Evolutionary conservation across 306 rosid genomes (phyloP), one percentile per base, ranked within the genome.

Genomic region (Medicago arabica): DNA sequence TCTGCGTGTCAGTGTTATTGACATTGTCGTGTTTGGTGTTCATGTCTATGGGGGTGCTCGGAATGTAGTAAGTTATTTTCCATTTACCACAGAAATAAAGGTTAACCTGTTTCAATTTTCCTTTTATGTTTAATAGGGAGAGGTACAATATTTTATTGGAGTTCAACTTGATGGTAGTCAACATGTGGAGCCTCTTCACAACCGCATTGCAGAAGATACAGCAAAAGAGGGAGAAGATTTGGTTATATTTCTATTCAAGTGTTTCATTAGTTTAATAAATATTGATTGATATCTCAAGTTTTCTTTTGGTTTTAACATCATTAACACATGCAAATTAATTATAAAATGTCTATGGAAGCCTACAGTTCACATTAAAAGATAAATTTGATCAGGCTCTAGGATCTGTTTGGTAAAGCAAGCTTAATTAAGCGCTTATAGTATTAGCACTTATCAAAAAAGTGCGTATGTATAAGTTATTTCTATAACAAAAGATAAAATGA

Each of bases 101-200:
- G 6, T 69, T 65, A 57, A 14, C 39, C 38, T 25, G 60, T 69
- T 65, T 69, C 55, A 38, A 12, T 55, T 78, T 70, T 47, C 16
- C 16, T 69, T 81, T 43, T 70, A n/a, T 61, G 69, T 51, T 67
- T 65, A 68, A 82, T 86, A 95, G 98, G 97, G 98, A 80, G 97
- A 92, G 85, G 98, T 95, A 1, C 98, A 95, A 28, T 95, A 95
- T 74, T 95, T 95, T 51, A 92, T 92, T 85, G 98, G 98, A 54
- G 98, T 95, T 65, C 98, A 95, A 81, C 95, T 95, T 17, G 98
- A 95, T 81, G 98, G 98, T 11, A 95, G 98, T 83, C 97, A 90
- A 80, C 97, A 90, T 34, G 92, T 95, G 78, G 97, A 95, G 87
- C 97, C 98, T 34, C 93, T 90, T 71, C 81, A 72, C 55, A 90